Evolutionary conservation across 352 stramenopile genomes (phyloP), one percentile per base, ranked within the genome.

Genomic region (Phytophthora tentaculata): DNA sequence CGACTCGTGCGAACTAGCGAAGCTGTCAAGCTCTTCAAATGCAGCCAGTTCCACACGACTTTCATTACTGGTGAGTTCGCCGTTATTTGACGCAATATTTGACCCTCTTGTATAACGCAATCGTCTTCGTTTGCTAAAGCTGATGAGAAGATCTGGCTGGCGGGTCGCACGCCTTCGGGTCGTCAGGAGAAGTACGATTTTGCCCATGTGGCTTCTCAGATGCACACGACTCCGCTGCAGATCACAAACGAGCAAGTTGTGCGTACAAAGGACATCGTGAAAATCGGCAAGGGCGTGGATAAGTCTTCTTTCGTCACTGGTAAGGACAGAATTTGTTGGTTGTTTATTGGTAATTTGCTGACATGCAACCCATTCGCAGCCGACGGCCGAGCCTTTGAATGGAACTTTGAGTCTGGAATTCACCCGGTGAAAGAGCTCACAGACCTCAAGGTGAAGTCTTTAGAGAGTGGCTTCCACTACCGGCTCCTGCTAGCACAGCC

Each of bases 41-140:
- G 86, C 67, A 96, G 86, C 51, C 86, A 94, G 52, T 96, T 96
- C 64, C 88, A 96, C 72, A 91, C 88, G 55, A 81, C 81, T 26
- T 90, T 93, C 45, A 77, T 93, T 64, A 95, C 88, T 41, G 81
- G 84, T 95, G 53, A 56, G 76, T 63, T 61, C 59, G 32, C 13
- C 4, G 24, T 61, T 28, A n/a, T 56, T 20, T 19, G 22, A 51
- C 9, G 28, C 10, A 39, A 16, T 39, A 14, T 16, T 39, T 61
- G 1, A 37, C 13, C 3, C 13, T 3, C 23, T 41, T 41, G 9
- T 3, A 51, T 79, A 35, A 71, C 20, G 24, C 32, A 19, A n/a
- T 17, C 35, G 16, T 63, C 14, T 5, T 60, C 50, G 28, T 14
- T 62, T 56, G n/a, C 19, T 32, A 24, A 62, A 94, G 87, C 55